Evolutionary conservation across 371 early-diverging fungal genomes (phyloP).

Genomic region (Rhizopus arrhizus): DNA sequence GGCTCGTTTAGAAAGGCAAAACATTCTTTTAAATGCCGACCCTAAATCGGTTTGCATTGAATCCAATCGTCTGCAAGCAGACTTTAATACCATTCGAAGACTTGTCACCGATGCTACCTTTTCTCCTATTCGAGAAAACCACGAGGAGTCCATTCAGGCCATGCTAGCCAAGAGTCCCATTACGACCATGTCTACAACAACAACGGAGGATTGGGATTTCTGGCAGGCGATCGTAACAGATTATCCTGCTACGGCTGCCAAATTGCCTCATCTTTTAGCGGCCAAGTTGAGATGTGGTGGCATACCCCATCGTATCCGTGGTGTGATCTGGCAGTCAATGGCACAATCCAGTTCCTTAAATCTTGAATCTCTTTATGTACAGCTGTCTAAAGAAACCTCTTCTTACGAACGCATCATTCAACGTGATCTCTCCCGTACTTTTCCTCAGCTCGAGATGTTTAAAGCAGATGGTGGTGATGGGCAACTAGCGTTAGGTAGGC

Average conservation of each 20-base stretch:
- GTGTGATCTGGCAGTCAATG: conserved; percentile 91
- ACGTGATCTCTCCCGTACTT: conserved; percentile 89
- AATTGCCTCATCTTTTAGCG: conserved; percentile 62
- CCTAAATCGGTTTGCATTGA: conserved; percentile 64
- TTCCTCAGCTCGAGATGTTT: conserved; percentile 86
- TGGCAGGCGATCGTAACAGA: conserved; percentile 89
- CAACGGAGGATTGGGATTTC: conserved; percentile 79
- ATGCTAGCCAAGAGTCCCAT: conserved; percentile 20
- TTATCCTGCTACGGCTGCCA: conserved; percentile 69
- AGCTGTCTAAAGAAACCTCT: conserved; percentile 73
- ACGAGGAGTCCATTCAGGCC: conserved; percentile 31
- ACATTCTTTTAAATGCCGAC: conserved; percentile 58
- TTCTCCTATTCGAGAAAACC: conserved; percentile 28
- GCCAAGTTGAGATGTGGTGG: conserved; percentile 80
- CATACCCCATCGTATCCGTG: conserved; percentile 83
- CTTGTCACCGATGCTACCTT: conserved; percentile 49
- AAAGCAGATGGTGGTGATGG: conserved; percentile 80
- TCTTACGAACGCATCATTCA: conserved; percentile 86
- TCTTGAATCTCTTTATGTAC: conserved; percentile 80
- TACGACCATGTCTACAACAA: background rate
- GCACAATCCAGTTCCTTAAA: conserved; percentile 71
- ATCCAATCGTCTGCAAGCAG: conserved; percentile 58
- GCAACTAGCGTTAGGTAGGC: conserved; percentile 79
- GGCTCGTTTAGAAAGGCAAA: conserved; percentile 62
- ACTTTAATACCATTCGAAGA: conserved; percentile 55